Evolutionary conservation across 2,329 filamentous ascomycete genomes (phyloP).

Genomic region (Cordyceps cicadae): DNA sequence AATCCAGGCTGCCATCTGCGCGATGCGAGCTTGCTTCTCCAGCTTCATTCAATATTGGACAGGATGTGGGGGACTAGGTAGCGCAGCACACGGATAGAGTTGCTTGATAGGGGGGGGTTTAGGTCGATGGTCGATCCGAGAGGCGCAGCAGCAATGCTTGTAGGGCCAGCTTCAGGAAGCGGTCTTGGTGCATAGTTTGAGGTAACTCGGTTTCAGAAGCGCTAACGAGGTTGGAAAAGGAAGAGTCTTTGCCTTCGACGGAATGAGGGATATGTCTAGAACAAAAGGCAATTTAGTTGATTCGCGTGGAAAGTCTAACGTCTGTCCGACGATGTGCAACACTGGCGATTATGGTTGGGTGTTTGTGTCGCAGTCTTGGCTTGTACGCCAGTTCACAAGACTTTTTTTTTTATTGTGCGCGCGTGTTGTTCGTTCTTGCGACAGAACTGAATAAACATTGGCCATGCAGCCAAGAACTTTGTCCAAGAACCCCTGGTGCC

Average conservation of each 20-base stretch:
- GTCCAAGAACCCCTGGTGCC: background rate
- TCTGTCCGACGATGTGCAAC: background rate
- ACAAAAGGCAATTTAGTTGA: background rate
- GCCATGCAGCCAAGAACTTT: slow-evolving; percentile 3
- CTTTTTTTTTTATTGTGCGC: background rate
- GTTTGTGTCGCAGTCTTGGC: background rate
- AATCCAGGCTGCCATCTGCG: background rate
- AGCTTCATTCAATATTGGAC: background rate
- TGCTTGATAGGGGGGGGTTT: slow-evolving; percentile 2
- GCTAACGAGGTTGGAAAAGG: background rate
- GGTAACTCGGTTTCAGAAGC: background rate
- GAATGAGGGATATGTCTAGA: background rate
- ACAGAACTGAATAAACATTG: background rate
- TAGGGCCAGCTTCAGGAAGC: slow-evolving; percentile 1
- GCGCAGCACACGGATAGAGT: background rate
- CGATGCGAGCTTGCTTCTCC: background rate
- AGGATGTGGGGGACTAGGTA: background rate
- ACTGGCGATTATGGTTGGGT: background rate
- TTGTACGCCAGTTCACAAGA: background rate
- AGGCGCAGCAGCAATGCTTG: background rate
- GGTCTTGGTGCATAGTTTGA: background rate
- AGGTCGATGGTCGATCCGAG: slow-evolving; percentile 6
- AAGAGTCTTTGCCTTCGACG: background rate
- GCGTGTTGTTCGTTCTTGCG: too few species aligned
- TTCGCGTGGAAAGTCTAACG: background rate